Conservation (phyloP, 306 rosid species). For the Sophora flavescens region DNA sequence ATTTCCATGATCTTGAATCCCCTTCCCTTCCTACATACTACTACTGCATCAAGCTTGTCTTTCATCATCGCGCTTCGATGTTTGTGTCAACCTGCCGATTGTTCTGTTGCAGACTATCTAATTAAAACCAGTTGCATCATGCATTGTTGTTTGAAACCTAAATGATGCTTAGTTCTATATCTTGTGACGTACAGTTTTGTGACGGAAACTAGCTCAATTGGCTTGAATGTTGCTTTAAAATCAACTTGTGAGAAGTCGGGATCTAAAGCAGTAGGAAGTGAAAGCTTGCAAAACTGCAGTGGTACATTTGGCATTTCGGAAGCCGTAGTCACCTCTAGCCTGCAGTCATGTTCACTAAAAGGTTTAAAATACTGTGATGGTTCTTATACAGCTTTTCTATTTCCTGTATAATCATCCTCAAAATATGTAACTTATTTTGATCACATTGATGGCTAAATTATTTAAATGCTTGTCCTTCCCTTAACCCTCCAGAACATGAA, state of each 20-base stretch:
- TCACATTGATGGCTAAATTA: slow-evolving; percentile 39
- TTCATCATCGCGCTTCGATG: neutral
- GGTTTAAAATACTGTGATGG: slow-evolving; percentile 49
- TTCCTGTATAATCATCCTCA: slow-evolving; percentile 37
- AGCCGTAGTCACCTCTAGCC: slow-evolving; percentile 49
- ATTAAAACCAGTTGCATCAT: neutral
- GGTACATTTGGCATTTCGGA: slow-evolving; percentile 71
- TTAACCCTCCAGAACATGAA: slow-evolving; percentile 19
- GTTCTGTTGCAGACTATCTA: neutral
- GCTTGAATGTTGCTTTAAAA: slow-evolving; percentile 80
- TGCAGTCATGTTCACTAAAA: slow-evolving; percentile 50
- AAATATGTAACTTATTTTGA: slow-evolving; percentile 31
- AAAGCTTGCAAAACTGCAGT: slow-evolving; percentile 45
- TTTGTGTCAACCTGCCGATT: slow-evolving; percentile 2
- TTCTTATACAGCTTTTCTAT: slow-evolving; percentile 52
- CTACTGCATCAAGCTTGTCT: slow-evolving; percentile 25
- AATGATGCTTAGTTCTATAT: slow-evolving; percentile 29
- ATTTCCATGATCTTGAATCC: slow-evolving; percentile 17
- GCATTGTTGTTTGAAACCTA: slow-evolving; percentile 35
- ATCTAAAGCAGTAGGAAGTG: slow-evolving; percentile 43
- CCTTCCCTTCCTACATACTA: neutral
- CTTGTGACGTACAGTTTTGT: slow-evolving; percentile 64
- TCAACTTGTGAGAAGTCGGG: slow-evolving; percentile 59
- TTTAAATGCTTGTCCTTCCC: slow-evolving; percentile 20
- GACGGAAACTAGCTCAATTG: slow-evolving; percentile 65